Percentiles rank a stretch among this genome's conserved stretches.
phyloP scores from a whole-genome alignment of 306 rosid genomes.

The Aeschynomene evenia region DNA sequence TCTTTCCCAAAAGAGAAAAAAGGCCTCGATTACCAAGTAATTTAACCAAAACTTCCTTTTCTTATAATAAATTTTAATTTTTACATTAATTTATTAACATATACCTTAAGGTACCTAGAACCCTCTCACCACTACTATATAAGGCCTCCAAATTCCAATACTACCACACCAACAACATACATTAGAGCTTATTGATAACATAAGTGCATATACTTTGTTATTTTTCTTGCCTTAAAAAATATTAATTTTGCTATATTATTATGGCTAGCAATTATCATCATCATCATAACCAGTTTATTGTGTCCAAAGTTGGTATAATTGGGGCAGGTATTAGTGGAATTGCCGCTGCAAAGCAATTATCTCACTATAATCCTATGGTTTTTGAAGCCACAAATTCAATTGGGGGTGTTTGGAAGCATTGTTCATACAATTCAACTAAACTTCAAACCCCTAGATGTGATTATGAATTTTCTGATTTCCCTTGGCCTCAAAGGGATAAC shows the following conservation, averaged over 20 bases:
- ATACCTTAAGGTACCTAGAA: not conserved
- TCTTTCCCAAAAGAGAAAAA: too few relatives aligned
- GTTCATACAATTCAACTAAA: slow-evolving; percentile 49
- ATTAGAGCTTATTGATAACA: not conserved
- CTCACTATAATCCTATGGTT: slow-evolving; percentile 42
- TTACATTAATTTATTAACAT: too few relatives aligned
- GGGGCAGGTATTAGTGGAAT: slow-evolving; percentile 77
- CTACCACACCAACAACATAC: not conserved
- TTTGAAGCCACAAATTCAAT: slow-evolving; percentile 57
- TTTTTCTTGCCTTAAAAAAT: not conserved
- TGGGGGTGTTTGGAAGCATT: slow-evolving; percentile 79
- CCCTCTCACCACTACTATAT: not conserved
- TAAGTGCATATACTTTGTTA: not conserved
- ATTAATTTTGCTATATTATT: too few relatives aligned
- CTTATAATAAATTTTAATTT: too few relatives aligned
- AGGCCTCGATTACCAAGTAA: not conserved
- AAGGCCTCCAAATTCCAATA: not conserved
- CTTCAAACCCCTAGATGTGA: slow-evolving; percentile 66
- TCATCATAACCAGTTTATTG: not conserved
- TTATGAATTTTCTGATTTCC: slow-evolving; percentile 61
- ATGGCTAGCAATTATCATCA: slow-evolving; percentile 6
- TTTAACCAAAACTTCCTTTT: not conserved
- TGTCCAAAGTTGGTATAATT: slow-evolving; percentile 50
- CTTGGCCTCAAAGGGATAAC: slow-evolving; percentile 52
- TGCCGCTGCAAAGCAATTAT: slow-evolving; percentile 65